phyloP scores from a whole-genome alignment of 2,329 filamentous ascomycete species.

The Myriangium duriaei region DNA sequence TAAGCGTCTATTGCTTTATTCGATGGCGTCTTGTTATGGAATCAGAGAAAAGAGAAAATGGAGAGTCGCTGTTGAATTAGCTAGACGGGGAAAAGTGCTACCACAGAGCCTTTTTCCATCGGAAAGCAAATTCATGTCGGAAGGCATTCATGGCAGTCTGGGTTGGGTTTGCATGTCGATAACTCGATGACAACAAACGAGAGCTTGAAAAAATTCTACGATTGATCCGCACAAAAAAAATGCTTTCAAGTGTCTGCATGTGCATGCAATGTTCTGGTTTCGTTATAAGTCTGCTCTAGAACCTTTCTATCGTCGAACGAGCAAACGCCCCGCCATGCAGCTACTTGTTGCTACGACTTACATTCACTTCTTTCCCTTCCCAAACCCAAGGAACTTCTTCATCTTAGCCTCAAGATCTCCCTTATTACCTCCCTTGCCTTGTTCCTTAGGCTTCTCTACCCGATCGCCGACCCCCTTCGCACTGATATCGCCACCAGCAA shows the following conservation, averaged over 20 bases:
- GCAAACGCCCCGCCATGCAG: neutral
- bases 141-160: neutral
- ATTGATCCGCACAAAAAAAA: too few species aligned
- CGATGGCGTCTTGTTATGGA: too few species aligned
- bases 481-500: conserved; percentile 5
- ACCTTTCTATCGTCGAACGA: too few species aligned
- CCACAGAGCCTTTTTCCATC: too few species aligned
- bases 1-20: conserved; percentile 32
- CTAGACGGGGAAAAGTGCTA: too few species aligned
- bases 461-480: conserved; percentile 16
- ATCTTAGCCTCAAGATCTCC: conserved; percentile 33
- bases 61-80: too few species aligned
- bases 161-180: neutral
- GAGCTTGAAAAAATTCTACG: neutral
- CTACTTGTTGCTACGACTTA: neutral
- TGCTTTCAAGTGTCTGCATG: too few species aligned
- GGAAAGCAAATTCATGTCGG: neutral
- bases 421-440: conserved; percentile 16
- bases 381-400: conserved; percentile 60
- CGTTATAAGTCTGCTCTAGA: too few species aligned
- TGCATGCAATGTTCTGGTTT: too few species aligned
- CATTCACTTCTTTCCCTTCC: conserved; percentile 37
- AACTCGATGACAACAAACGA: neutral
- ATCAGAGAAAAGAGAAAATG: too few species aligned
- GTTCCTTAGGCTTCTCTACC: conserved; percentile 35